Evolutionary conservation across 2,329 filamentous ascomycete species (phyloP).

Genomic region (Botrytis hyacinthi): DNA sequence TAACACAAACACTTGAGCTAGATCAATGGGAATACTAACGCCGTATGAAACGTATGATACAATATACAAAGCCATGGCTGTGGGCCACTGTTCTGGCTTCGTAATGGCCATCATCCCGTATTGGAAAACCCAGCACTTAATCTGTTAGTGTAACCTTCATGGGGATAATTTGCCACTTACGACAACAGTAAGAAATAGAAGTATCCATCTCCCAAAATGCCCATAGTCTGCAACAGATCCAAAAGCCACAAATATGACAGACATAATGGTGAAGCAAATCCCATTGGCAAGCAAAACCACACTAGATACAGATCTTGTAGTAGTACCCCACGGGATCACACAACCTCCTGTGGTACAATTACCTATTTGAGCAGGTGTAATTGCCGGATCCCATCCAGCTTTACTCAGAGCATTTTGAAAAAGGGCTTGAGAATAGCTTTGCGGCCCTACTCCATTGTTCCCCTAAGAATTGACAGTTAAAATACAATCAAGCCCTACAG

Average conservation of each 20-base stretch:
- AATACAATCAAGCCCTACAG: neutral
- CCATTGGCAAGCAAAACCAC: constrained; percentile 45
- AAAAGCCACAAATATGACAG: constrained; percentile 43
- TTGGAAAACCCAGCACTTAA: constrained; percentile 42
- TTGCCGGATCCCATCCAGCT: constrained; percentile 42
- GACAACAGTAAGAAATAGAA: constrained; percentile 42
- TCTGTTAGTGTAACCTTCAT: neutral
- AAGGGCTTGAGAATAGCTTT: constrained; percentile 43
- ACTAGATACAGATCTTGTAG: constrained; percentile 41
- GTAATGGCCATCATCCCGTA: constrained; percentile 43
- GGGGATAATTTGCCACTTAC: neutral
- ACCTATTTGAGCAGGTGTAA: constrained; percentile 30
- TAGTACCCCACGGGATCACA: constrained; percentile 43
- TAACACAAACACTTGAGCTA: neutral
- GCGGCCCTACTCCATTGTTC: constrained; percentile 45
- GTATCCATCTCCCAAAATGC: constrained; percentile 43
- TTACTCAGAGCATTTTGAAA: constrained; percentile 44
- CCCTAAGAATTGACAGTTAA: constrained; percentile 27
- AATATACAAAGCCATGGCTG: constrained; percentile 44
- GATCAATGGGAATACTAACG: neutral
- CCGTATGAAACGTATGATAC: constrained; percentile 43
- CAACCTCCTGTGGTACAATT: constrained; percentile 38
- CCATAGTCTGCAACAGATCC: constrained; percentile 46
- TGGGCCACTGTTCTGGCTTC: constrained; percentile 42
- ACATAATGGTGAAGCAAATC: constrained; percentile 45